phyloP scores from a whole-genome alignment of 31 red algal genomes.

The Asparagopsis taxiformis region DNA sequence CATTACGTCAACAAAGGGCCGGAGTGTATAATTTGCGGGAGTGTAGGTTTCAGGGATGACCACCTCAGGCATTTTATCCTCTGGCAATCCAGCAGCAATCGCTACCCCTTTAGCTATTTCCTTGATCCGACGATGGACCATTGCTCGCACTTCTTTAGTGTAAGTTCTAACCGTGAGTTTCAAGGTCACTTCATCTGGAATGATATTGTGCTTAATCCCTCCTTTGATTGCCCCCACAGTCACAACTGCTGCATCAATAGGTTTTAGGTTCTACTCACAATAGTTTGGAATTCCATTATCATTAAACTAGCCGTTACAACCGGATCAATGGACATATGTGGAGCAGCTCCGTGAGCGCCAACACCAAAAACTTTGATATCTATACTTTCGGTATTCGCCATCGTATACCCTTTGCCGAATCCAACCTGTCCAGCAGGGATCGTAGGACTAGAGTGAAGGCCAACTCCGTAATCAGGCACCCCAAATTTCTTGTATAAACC shows the following conservation, averaged over 20 bases:
- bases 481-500: neutral
- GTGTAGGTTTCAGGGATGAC: no score
- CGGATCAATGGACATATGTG: slow-evolving; percentile 3
- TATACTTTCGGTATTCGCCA: neutral
- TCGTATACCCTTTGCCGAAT: neutral
- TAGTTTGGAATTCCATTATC: slow-evolving; percentile 8
- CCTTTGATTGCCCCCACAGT: slow-evolving; percentile 9
- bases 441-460: neutral
- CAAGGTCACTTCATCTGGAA: slow-evolving; percentile 19
- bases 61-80: slow-evolving; percentile 7
- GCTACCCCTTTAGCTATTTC: neutral
- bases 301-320: neutral
- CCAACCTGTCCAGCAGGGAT: slow-evolving; percentile 1
- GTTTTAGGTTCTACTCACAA: slow-evolving; percentile 9
- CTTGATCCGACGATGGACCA: slow-evolving; percentile 1
- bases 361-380: slow-evolving; percentile 12
- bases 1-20: no score
- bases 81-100: neutral
- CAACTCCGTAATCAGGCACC: neutral
- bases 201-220: slow-evolving; percentile 23
- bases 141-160: neutral
- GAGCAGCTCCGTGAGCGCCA: slow-evolving; percentile 12
- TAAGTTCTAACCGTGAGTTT: slow-evolving; percentile 1
- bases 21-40: no score
- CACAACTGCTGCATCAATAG: slow-evolving; percentile 4